Conservation (phyloP, 495 filamentous ascomycete genomes). For the Xylaria grammica region DNA sequence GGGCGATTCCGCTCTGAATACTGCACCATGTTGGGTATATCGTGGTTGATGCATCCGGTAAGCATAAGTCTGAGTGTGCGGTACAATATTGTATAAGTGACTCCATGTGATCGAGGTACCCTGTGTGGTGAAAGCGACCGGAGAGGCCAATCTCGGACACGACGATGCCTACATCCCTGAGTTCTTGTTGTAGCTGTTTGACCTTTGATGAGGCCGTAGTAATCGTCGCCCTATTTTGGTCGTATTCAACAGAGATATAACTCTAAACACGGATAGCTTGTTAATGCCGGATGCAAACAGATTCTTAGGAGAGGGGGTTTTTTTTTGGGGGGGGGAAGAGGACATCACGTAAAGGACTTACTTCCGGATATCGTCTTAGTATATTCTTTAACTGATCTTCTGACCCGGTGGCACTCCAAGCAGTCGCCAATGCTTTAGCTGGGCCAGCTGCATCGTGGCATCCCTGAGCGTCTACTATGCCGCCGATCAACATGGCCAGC, state of each 20-base stretch:
- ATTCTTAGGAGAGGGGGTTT: not conserved
- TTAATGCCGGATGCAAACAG: not conserved
- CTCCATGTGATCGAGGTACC: slow-evolving; percentile 25
- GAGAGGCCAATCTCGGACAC: slow-evolving; percentile 39
- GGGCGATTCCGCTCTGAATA: no score
- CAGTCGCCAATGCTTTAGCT: not conserved
- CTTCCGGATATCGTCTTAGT: not conserved
- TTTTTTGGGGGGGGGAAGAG: not conserved
- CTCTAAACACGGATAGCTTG: slow-evolving; percentile 29
- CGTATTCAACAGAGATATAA: slow-evolving; percentile 52
- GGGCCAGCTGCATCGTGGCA: slow-evolving; percentile 13
- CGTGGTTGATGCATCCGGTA: not conserved
- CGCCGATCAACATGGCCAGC: slow-evolving; percentile 41
- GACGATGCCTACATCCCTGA: slow-evolving; percentile 45
- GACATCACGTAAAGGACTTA: not conserved
- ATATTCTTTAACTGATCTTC: not conserved
- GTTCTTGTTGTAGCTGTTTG: slow-evolving; percentile 32
- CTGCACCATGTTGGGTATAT: not conserved
- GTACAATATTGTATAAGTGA: slow-evolving; percentile 28
- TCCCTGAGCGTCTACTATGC: slow-evolving; percentile 27
- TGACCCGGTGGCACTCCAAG: not conserved
- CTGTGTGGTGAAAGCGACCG: slow-evolving; percentile 45
- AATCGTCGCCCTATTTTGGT: slow-evolving; percentile 46
- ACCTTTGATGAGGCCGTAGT: slow-evolving; percentile 36
- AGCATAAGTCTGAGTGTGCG: not conserved